Conservation (phyloP, 2,329 filamentous ascomycete species). For the Aspergillus versicolor region DNA sequence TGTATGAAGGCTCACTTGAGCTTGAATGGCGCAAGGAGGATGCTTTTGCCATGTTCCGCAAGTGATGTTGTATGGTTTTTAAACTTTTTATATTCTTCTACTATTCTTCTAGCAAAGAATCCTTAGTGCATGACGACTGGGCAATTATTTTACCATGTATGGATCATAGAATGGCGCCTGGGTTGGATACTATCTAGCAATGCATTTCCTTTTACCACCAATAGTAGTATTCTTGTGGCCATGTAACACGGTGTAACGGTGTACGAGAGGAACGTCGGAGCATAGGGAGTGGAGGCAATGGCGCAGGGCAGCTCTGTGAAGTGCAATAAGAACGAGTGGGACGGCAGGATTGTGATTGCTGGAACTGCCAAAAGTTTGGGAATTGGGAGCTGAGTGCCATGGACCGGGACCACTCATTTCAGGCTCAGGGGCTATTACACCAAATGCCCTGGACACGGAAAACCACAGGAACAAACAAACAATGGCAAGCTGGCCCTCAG, state of each 20-base stretch:
- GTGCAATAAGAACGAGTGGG: background rate
- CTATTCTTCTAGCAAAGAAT: background rate
- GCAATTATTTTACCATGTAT: conserved; percentile 12
- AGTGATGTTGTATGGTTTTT: conserved; percentile 23
- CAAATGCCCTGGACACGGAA: background rate
- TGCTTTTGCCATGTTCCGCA: conserved; percentile 42
- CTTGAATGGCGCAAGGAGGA: conserved; percentile 51
- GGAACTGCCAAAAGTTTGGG: conserved; percentile 1
- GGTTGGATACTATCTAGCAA: conserved; percentile 10
- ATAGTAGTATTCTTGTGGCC: background rate
- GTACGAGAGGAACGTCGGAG: background rate
- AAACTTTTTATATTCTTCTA: conserved; percentile 2
- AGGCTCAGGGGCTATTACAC: conserved; percentile 4
- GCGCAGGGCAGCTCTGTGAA: background rate
- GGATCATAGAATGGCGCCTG: conserved; percentile 14
- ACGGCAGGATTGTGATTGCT: conserved; percentile 5
- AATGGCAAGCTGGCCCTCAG: background rate
- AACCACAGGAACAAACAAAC: background rate
- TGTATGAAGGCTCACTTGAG: conserved; percentile 48
- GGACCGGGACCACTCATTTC: background rate
- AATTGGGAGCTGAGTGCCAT: conserved; percentile 3
- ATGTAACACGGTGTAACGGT: background rate
- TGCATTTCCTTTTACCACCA: background rate
- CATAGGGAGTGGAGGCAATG: background rate
- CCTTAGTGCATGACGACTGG: conserved; percentile 7